Evolutionary conservation across 805 yeast species (phyloP), one percentile per base, ranked within the genome.

Genomic region (Millerozyma acaciae): DNA sequence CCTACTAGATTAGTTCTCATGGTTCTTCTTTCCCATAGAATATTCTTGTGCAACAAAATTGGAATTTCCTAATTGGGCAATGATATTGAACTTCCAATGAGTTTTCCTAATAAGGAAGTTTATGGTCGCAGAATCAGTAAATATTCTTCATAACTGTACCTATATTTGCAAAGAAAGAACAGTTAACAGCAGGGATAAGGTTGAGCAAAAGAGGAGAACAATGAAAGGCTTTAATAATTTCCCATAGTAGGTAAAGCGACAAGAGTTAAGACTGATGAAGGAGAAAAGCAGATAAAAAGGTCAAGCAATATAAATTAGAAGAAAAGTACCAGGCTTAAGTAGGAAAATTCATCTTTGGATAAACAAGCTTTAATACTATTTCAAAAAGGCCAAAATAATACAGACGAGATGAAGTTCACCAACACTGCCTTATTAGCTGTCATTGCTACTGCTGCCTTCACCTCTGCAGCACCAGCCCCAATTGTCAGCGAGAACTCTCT

Each of bases 341-440:
- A 21, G 8, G 16, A 6, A 13, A 7, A 13, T 16, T 23, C 24
- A 12, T 12, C 12, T 25, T 17, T 16, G 15, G 26, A 20, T 14
- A 26, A 15, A n/a, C n/a, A 9, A 20, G 21, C 18, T 19, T 29
- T 21, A 13, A 13, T 28, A 17, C 15, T 21, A 21, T 18, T 18
- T 10, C 35, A 21, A 22, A 25, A 16, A 41, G 6, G 18, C 14
- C 14, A n/a, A 16, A 14, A 16, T 15, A 12, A 16, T 4, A 18
- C 8, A 34, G n/a, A 24, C 13, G 44, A 39, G 46, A 66, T 66
- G 73, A 66, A 64, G 55, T 58, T 65, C 26, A 49, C 70, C 23
- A 51, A 62, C 28, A 47, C 70, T 29, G 55, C 71, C 30, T 50
- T 58, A 33, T 47, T 63, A 40, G 68, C 70, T 35, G 47, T 65